These are phyloP conservation scores for Fomes fomentarius DNA, from an alignment of 1,284 basidiomycete genomes.

Conservation along the genomic window DNA sequence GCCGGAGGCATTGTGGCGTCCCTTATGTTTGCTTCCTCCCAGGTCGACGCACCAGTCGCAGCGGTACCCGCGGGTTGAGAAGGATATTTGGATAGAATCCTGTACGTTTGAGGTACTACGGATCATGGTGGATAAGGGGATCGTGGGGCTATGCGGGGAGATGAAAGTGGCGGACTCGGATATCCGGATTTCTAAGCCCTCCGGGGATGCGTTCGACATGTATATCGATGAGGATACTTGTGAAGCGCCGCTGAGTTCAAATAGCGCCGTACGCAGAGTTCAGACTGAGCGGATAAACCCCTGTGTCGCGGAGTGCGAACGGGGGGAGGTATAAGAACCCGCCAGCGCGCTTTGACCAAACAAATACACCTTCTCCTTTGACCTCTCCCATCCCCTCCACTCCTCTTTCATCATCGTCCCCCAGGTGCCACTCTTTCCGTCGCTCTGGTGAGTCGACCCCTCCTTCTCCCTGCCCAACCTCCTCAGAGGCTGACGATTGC, in stretches of 20 bases:
- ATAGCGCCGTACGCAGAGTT: too few relatives aligned
- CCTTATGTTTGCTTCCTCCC: background rate
- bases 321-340: background rate
- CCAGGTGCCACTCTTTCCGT: background rate
- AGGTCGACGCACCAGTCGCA: too few relatives aligned
- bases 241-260: too few relatives aligned
- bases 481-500: too few relatives aligned
- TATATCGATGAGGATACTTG: too few relatives aligned
- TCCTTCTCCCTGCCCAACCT: too few relatives aligned
- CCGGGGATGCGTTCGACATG: too few relatives aligned
- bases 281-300: background rate
- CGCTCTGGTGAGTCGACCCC: too few relatives aligned
- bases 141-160: background rate
- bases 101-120: too few relatives aligned
- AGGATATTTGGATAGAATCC: too few relatives aligned
- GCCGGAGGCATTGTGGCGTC: background rate
- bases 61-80: too few relatives aligned
- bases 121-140: too few relatives aligned
- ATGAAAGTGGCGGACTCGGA: background rate
- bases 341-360: background rate
- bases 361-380: background rate
- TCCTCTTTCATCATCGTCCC: background rate
- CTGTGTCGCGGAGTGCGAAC: background rate
- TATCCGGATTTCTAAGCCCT: background rate
- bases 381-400: background rate